Evolutionary conservation across 768 basidiomycete species (phyloP).

Genomic region (Galerina sulciceps): DNA sequence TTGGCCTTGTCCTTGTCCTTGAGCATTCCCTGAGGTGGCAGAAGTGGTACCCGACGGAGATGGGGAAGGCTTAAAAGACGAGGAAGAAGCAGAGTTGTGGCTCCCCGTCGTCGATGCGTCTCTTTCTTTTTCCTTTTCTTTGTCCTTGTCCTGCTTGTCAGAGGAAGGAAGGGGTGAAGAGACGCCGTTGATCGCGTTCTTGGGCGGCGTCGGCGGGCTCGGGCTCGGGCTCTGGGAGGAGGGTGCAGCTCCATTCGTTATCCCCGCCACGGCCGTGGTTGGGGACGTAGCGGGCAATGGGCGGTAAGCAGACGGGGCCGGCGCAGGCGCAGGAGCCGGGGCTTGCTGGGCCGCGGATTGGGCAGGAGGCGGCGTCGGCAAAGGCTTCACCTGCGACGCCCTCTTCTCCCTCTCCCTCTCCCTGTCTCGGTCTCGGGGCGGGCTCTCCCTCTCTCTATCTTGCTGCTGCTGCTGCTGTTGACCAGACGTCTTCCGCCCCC

Average conservation of each 20-base stretch:
- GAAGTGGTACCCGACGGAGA: background rate
- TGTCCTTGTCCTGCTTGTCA: too few species aligned
- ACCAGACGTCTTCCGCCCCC: conserved; percentile 6
- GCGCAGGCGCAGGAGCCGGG: background rate
- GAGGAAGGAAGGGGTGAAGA: background rate
- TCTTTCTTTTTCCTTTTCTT: conserved; percentile 18
- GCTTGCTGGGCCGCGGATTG: too few species aligned
- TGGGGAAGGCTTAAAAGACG: conserved; percentile 31
- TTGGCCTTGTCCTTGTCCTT: background rate
- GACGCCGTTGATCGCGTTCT: background rate
- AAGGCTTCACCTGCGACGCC: conserved; percentile 37
- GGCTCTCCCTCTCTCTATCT: background rate
- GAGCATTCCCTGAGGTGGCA: background rate
- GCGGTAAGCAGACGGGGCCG: conserved; percentile 23
- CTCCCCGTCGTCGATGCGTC: conserved; percentile 36
- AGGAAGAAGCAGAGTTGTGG: conserved; percentile 32
- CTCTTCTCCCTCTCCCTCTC: conserved; percentile 33
- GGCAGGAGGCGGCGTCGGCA: conserved; percentile 33
- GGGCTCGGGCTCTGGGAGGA: background rate
- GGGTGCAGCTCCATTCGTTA: background rate
- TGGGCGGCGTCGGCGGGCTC: background rate
- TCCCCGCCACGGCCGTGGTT: background rate
- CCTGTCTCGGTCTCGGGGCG: too few species aligned
- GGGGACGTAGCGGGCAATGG: background rate
- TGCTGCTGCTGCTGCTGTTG: conserved; percentile 1